Base-by-base conservation (phyloP, 192 early-diverging fungal genomes). In the Funneliformis geosporum region DNA sequence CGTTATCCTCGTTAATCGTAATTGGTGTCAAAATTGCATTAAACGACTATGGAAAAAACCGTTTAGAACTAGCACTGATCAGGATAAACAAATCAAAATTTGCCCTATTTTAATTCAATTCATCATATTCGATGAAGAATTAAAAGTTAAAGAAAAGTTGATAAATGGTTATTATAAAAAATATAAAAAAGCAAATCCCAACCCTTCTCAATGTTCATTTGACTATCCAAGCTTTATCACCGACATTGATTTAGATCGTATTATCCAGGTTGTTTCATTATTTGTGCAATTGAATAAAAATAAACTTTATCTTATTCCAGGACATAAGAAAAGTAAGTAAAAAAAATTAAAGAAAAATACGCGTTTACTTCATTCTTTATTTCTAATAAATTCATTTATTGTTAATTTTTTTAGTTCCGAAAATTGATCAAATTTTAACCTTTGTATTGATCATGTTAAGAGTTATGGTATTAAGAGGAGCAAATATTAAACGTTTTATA, bases 1-100 rank as follows among this genome's bases (percentile, higher is more conserved):
- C 2, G 9, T 25, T n/a, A 75, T 75, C 60, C n/a, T 75, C 9
- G 73, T 75, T 27, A 75, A 75, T 60, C n/a, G 73, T 50, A n/a
- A 55, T 18, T 75, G 73, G 73, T 75, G 73, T 27, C 18, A 50
- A 60, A 25, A 21, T 18, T 25, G 23, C 2, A 28, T 75, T 16
- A 42, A 23, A 59, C 25, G 21, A 7, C 27, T 75, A 27, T 75
- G 73, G 47, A 27, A 27, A 18, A 75, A 75, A 55, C 73, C 73
- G 25, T 75, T 75, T 23, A 75, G 68, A 9, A 42, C 43, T 40
- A 70, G 21, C 9, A 70, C n/a, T n/a, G 14, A 28, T 21, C 8
- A 8, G 4, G 6, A 10, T 21, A 33, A n/a, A n/a, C 68, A 39
- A 8, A 40, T 70, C 16, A 70, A 70, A 42, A 70, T 70, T 7